Conservation (phyloP, 2,329 filamentous ascomycete species). For the Cryphonectria japonica region DNA sequence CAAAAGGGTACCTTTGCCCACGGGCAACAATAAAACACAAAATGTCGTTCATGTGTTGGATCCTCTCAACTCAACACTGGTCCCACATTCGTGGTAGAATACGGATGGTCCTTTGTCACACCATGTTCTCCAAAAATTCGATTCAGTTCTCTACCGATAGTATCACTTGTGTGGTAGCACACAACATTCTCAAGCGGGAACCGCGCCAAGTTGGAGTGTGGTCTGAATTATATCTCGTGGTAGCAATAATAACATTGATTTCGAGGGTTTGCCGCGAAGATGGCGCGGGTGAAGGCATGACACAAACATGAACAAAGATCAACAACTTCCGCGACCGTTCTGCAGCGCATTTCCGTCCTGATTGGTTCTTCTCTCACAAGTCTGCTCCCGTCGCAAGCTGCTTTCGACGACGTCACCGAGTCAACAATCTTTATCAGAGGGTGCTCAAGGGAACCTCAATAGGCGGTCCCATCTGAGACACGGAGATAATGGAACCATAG, state of each 20-base stretch:
- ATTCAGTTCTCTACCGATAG: neutral
- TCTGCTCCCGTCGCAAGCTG: neutral
- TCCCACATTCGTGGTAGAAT: neutral
- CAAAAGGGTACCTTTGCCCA: neutral
- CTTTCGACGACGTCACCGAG: neutral
- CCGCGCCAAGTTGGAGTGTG: neutral
- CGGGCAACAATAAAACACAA: neutral
- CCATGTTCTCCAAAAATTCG: neutral
- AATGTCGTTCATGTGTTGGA: neutral
- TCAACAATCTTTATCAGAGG: neutral
- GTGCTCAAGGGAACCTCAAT: neutral
- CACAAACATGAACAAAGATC: neutral
- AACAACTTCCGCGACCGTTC: neutral
- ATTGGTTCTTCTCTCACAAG: neutral
- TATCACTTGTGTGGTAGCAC: neutral
- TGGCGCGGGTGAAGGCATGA: neutral
- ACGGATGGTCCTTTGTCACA: neutral
- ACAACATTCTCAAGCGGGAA: neutral
- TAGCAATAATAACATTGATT: neutral
- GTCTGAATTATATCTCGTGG: neutral
- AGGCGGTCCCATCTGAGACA: slow-evolving; percentile 10
- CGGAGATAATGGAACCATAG: neutral
- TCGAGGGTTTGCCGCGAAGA: neutral
- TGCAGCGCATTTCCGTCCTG: neutral
- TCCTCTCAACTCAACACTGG: neutral